These are phyloP conservation scores for Juglanconis sp. DNA, from an alignment of 2,329 filamentous ascomycete genomes.

Conservation along the genomic window DNA sequence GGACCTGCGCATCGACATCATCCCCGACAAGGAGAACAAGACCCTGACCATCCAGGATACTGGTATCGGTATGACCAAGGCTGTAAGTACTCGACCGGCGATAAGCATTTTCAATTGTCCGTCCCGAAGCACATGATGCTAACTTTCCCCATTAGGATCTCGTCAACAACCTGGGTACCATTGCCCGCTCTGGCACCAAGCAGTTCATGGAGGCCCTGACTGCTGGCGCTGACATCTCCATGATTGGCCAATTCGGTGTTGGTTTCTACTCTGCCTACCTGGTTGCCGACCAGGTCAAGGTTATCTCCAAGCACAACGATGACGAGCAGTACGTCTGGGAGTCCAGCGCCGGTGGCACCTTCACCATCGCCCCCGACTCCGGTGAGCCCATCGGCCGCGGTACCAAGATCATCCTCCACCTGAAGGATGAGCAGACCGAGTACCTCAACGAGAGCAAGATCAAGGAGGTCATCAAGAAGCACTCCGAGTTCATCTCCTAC, in stretches of 20 bases:
- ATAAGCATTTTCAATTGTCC: not conserved
- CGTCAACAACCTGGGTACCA: conserved; percentile 99
- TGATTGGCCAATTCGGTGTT: conserved; percentile 99
- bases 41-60: conserved; percentile 96
- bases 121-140: conserved; percentile 25
- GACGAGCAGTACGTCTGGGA: conserved; percentile 99
- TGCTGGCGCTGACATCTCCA: conserved; percentile 97
- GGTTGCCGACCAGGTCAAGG: conserved; percentile 91
- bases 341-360: conserved; percentile 94
- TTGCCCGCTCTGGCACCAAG: conserved; percentile 98
- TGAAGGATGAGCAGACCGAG: conserved; percentile 98
- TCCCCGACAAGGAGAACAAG: conserved; percentile 96
- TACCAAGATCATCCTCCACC: conserved; percentile 96
- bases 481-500: conserved; percentile 99
- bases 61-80: conserved; percentile 99
- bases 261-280: conserved; percentile 99
- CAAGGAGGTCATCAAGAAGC: conserved; percentile 99
- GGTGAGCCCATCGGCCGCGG: conserved; percentile 88
- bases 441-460: conserved; percentile 98
- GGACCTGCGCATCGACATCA: conserved; percentile 98
- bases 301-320: conserved; percentile 98
- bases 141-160: conserved; percentile 65
- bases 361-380: conserved; percentile 86
- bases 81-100: conserved; percentile 60
- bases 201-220: conserved; percentile 99